Evolutionary conservation across 2,329 filamentous ascomycete genomes (phyloP), one percentile per base, ranked within the genome.

Genomic region (Pseudogymnoascus sp.): DNA sequence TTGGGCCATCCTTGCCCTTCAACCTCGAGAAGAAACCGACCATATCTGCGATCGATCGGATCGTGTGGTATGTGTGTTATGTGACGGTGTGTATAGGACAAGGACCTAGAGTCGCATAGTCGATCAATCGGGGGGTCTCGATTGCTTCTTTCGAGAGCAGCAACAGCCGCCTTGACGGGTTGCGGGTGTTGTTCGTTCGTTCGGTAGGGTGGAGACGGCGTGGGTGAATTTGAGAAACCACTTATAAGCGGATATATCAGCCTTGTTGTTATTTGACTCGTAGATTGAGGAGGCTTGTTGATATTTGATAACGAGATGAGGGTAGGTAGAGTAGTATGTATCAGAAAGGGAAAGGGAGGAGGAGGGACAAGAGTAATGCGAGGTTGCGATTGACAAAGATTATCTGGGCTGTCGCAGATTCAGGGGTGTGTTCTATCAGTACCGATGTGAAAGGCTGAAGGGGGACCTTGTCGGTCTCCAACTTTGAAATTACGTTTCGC

Each of bases 1-100:
- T 74, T 68, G 78, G 76, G 72, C 81, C 81, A 78, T 94, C 90
- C 78, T 88, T 92, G 78, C 83, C 83, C 81, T 91, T 91, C 76
- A 72, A 66, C 63, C 70, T 68, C 19, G 71, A 72, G 64, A 73
- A 73, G 66, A 73, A 72, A 60, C 69, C 67, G 63, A 68, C 65
- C 70, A 72, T 72, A 11, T 31, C 41, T 31, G 12, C 21, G 59
- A 61, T 59, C 55, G 31, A 59, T 60, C 38, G 38, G 35, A 33
- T 49, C 41, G 21, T 61, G 35, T 19, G 37, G 14, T 55, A 12
- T 58, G n/a, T 33, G 19, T 58, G 26, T 58, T 55, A 55, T 19
- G 23, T 55, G 49, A 16, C 31, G 19, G 33, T 58, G 10, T 29
- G 29, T 58, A 37, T 33, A 33, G 52, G 29, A 33, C 29, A 58